These are phyloP conservation scores for Brasenia schreberi DNA, from an alignment of 164 flowering plant species.

Conservation along the genomic window DNA sequence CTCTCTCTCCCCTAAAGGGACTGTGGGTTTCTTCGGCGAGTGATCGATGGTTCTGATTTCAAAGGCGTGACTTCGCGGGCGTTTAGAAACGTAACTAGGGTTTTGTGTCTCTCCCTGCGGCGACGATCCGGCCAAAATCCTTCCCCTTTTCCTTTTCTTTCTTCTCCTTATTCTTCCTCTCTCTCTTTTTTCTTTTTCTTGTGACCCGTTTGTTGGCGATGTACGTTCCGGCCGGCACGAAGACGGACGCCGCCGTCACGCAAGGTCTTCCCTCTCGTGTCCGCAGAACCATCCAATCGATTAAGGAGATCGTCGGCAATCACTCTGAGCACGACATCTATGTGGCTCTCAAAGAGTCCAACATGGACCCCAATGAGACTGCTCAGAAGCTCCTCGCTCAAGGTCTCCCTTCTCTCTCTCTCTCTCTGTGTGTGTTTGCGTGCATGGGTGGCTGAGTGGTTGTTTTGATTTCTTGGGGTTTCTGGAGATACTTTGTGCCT, in stretches of 20 bases:
- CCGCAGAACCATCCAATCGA: conserved; percentile 47
- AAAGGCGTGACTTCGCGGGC: too few species aligned
- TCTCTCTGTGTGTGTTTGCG: not conserved
- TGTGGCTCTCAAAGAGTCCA: conserved; percentile 49
- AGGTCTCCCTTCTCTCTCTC: conserved; percentile 27
- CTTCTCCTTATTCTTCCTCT: not conserved
- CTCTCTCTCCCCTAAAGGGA: too few species aligned
- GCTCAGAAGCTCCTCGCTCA: conserved; percentile 62
- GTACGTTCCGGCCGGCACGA: not conserved
- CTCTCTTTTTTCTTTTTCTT: not conserved
- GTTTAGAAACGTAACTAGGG: not conserved
- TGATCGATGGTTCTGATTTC: too few species aligned
- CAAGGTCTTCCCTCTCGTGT: conserved; percentile 24
- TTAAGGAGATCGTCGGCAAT: conserved; percentile 68
- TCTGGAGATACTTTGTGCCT: not conserved
- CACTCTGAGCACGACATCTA: conserved; percentile 82
- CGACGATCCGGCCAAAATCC: too few species aligned
- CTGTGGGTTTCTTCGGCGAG: too few species aligned
- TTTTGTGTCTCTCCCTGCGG: not conserved
- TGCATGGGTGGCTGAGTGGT: not conserved
- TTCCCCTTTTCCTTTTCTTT: not conserved
- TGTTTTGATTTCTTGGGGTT: not conserved
- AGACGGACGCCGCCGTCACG: not conserved
- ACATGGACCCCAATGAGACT: conserved; percentile 90
- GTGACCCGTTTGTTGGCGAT: not conserved